phyloP scores from a whole-genome alignment of 495 filamentous ascomycete genomes.

The Aspergillus affinis region DNA sequence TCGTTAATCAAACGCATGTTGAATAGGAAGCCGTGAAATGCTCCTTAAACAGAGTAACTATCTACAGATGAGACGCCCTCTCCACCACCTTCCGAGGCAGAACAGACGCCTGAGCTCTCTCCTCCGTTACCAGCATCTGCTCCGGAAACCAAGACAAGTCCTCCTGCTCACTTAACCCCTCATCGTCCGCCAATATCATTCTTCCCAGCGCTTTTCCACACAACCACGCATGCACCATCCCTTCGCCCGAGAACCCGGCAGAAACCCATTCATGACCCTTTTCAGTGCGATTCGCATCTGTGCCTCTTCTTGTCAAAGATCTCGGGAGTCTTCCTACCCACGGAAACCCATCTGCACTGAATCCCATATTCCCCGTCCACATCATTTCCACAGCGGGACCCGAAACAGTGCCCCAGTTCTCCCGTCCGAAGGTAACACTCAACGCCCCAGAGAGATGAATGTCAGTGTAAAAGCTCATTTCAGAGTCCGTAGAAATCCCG shows the following conservation, averaged over 20 bases:
- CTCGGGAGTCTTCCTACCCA: constrained; percentile 71
- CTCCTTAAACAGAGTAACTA: not conserved
- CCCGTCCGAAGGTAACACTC: constrained; percentile 28
- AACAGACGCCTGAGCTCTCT: constrained; percentile 28
- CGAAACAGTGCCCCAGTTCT: constrained; percentile 32
- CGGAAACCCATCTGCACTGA: constrained; percentile 64
- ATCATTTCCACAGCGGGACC: constrained; percentile 55
- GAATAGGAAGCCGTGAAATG: not conserved
- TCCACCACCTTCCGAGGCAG: constrained; percentile 21
- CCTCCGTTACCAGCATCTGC: constrained; percentile 46
- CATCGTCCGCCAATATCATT: constrained; percentile 54
- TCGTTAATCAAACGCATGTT: too few relatives aligned
- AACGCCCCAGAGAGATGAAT: constrained; percentile 35
- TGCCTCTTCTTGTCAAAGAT: constrained; percentile 34
- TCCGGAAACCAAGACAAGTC: constrained; percentile 43
- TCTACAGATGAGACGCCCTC: not conserved
- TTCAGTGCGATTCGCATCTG: constrained; percentile 10
- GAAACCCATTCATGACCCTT: constrained; percentile 53
- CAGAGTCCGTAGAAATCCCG: constrained; percentile 29
- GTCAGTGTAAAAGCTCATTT: constrained; percentile 32
- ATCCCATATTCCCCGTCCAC: constrained; percentile 88
- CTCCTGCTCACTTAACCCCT: constrained; percentile 12
- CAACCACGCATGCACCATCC: constrained; percentile 76
- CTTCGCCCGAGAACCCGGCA: constrained; percentile 71
- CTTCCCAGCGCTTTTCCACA: constrained; percentile 64